A percentile compares a stretch with the other conserved stretches of the same genome.
phyloP scores from a whole-genome alignment of 108 stramenopile species.

The Skeletonema marinoi region DNA sequence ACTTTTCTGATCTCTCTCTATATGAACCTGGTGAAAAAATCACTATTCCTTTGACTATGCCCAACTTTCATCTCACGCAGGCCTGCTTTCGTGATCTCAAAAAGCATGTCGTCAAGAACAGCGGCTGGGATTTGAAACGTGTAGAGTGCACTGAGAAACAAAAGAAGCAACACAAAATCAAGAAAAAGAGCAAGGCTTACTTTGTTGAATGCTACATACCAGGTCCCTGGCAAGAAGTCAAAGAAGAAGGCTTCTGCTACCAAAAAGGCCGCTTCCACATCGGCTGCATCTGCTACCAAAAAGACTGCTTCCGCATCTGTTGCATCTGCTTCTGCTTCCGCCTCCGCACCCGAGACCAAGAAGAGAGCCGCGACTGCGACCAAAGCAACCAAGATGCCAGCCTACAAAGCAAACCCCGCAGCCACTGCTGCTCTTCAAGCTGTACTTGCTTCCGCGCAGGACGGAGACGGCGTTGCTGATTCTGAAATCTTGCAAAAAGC shows the following conservation, averaged over 20 bases:
- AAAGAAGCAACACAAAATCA: slow-evolving; percentile 7
- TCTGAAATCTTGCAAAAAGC: not conserved
- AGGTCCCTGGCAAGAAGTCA: slow-evolving; percentile 45
- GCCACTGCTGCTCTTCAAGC: not conserved
- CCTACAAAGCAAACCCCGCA: not conserved
- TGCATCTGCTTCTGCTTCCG: not conserved
- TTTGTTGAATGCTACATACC: slow-evolving; percentile 54
- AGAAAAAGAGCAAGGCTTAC: not conserved
- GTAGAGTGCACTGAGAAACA: not conserved
- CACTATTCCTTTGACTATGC: slow-evolving; percentile 8
- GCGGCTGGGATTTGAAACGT: slow-evolving; percentile 14
- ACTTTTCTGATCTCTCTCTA: slow-evolving; percentile 6
- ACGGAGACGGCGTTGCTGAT: not conserved
- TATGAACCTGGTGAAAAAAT: slow-evolving; percentile 8
- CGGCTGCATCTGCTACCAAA: not conserved
- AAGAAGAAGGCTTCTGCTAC: not conserved
- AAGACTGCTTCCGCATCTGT: not conserved
- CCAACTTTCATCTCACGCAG: slow-evolving; percentile 5
- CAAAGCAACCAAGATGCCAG: not conserved
- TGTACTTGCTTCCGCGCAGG: not conserved
- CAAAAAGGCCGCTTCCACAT: not conserved
- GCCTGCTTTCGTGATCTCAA: slow-evolving; percentile 4
- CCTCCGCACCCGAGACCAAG: not conserved
- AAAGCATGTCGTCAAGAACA: not conserved
- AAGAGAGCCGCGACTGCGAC: not conserved